Base-by-base conservation (phyloP, 139 green algal species). In the Picochlorum sp. region DNA sequence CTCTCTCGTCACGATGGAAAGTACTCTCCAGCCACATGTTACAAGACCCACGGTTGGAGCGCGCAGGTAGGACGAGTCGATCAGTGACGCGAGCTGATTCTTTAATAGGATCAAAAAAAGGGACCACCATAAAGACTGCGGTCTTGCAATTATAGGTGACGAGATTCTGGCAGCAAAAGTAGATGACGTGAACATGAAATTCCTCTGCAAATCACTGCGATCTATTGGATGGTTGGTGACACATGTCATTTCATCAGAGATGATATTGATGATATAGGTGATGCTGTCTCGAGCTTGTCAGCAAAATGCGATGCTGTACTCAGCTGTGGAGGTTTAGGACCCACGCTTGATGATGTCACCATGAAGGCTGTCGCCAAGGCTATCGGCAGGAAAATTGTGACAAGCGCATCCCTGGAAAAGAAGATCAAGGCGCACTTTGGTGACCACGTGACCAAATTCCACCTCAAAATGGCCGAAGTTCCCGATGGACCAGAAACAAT, bases 381-480 rank as follows among this genome's bases (percentile, higher is more conserved):
- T 0, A 47, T 85, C 9, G 71, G 68, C 9, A 45, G 60, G 32
- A 68, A 61, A 32, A 51, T 85, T 13, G 47, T 49, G n/a, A 63
- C 49, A 49, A 68, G 58, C 62, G 67, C 79, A 4, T 71, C 65
- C 14, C 45, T 93, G 26, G 82, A 90, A 66, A 14, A 71, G 9
- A 68, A 79, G 3, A 65, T 95, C 51, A 16, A 73, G 4, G 30
- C 1, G 3, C 83, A 84, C 49, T 95, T 94, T 79, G 86, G 82
- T 3, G 56, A 69, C 3, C 23, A 81, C 45, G 62, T 86, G 14
- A 95, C 82, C 1, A 20, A 72, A 10, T 74, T 80, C 3, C 88
- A 95, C 70, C 74, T 95, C n/a, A 95, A 95, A 66, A 90, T 95
- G 87, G 83, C 87, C n/a, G 76, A 93, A 21, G 70, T 69, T 7